Percentiles rank a stretch among this genome's conserved stretches.
Evolutionary conservation across 169 alveolate species (phyloP).

Genomic region (Miamiensis avidus): DNA sequence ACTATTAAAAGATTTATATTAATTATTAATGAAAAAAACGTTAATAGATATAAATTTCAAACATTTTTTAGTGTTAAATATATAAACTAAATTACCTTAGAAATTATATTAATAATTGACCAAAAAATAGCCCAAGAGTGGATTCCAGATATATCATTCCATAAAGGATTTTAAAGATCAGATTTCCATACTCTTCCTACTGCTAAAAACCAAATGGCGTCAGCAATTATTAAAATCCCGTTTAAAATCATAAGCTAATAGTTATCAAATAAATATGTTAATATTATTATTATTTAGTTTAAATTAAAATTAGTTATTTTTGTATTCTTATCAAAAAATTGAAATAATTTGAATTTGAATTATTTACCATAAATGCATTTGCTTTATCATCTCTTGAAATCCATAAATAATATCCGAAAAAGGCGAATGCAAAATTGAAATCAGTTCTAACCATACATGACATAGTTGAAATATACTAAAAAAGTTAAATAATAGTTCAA

Average conservation of each 20-base stretch:
- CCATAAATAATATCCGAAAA: conserved; percentile 52
- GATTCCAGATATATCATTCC: conserved; percentile 40
- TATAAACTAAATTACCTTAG: conserved; percentile 18
- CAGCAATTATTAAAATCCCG: conserved; percentile 43
- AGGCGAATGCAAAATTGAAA: conserved; percentile 50
- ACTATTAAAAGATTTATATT: background rate
- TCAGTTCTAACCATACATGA: conserved; percentile 51
- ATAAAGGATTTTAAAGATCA: conserved; percentile 21
- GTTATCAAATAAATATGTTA: background rate
- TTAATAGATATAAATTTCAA: too few species aligned
- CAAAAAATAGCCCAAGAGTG: conserved; percentile 36
- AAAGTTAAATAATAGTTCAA: too few species aligned
- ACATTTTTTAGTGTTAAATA: too few species aligned
- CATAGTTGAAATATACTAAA: background rate
- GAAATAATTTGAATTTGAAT: background rate
- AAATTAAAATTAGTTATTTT: background rate
- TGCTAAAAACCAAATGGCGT: conserved; percentile 43
- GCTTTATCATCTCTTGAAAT: conserved; percentile 53
- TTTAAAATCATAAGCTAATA: conserved; percentile 40
- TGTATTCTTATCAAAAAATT: background rate
- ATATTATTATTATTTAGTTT: background rate
- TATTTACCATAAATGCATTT: conserved; percentile 45
- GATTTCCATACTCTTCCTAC: conserved; percentile 49
- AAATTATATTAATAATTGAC: conserved; percentile 34
- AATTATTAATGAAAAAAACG: too few species aligned